Evolutionary conservation across 371 early-diverging fungal genomes (phyloP).

Genomic region (Saksenaea oblongispora): DNA sequence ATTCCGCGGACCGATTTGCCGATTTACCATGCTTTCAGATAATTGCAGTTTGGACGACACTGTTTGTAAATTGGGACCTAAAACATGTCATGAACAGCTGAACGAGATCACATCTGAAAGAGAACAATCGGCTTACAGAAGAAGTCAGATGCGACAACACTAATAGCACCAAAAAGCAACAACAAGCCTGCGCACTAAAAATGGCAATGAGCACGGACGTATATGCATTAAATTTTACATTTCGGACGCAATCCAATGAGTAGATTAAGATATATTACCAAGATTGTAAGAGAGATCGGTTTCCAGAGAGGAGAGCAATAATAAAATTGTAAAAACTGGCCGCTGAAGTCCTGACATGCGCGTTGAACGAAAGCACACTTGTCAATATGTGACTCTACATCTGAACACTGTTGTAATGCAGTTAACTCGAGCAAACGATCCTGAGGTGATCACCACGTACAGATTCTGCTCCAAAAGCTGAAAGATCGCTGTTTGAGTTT

Average conservation of each 20-base stretch:
- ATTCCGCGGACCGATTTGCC: neutral
- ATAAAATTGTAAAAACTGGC: constrained; percentile 55
- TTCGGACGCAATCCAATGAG: constrained; percentile 7
- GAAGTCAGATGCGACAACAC: constrained; percentile 70
- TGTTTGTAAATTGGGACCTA: constrained; percentile 61
- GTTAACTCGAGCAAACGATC: neutral
- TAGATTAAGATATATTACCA: constrained; percentile 25
- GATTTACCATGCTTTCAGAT: constrained; percentile 67
- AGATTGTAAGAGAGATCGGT: constrained; percentile 29
- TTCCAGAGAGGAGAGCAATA: constrained; percentile 55
- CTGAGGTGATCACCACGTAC: neutral
- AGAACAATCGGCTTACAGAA: constrained; percentile 52
- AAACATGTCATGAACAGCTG: neutral
- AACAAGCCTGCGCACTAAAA: constrained; percentile 40
- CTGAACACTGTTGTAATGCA: constrained; percentile 24
- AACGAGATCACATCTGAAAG: neutral
- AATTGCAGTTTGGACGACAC: constrained; percentile 60
- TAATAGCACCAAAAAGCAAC: constrained; percentile 61
- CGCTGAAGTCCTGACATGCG: constrained; percentile 42
- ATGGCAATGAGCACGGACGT: constrained; percentile 19
- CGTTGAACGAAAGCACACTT: constrained; percentile 41
- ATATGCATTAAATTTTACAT: neutral
- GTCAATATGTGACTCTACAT: constrained; percentile 35
- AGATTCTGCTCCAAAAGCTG: neutral
- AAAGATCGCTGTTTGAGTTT: neutral